These are phyloP conservation scores for Colletotrichum chlorophyti DNA, from an alignment of 2,329 filamentous ascomycete species.

Conservation along the genomic window DNA sequence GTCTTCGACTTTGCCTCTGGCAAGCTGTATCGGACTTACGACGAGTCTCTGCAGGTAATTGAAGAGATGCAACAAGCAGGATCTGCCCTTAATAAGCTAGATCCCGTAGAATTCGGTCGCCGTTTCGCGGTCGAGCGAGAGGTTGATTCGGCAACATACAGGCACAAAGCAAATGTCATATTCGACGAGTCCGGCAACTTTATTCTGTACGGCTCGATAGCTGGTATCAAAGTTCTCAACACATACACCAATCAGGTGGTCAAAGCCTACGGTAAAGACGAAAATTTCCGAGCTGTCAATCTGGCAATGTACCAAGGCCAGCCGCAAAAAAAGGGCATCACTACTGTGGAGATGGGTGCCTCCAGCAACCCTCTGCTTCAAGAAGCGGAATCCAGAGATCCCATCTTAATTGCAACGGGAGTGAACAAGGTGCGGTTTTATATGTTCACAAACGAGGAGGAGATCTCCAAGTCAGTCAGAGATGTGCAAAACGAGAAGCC, in stretches of 20 bases:
- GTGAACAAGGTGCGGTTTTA: constrained; percentile 93
- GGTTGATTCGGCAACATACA: constrained; percentile 73
- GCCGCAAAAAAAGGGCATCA: constrained; percentile 90
- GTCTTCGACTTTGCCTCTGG: constrained; percentile 91
- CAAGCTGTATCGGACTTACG: constrained; percentile 90
- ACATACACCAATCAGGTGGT: constrained; percentile 93
- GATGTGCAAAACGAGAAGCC: constrained; percentile 97
- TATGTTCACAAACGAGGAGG: constrained; percentile 93
- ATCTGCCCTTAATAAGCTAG: constrained; percentile 79
- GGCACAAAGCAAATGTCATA: constrained; percentile 80
- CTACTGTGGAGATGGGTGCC: constrained; percentile 96
- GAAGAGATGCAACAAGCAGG: constrained; percentile 97
- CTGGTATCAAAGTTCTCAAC: constrained; percentile 95
- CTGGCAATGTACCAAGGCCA: constrained; percentile 92
- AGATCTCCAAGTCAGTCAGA: constrained; percentile 81
- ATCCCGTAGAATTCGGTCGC: constrained; percentile 90
- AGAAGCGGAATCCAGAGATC: constrained; percentile 89
- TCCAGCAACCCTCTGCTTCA: constrained; percentile 91
- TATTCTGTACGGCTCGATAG: constrained; percentile 89
- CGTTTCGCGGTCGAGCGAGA: constrained; percentile 87
- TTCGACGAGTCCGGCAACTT: constrained; percentile 98
- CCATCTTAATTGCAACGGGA: constrained; percentile 84
- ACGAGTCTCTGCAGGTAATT: constrained; percentile 88
- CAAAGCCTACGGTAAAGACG: constrained; percentile 88
- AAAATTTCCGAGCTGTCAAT: constrained; percentile 83